Base-by-base conservation (phyloP, 352 stramenopile genomes). In the Globisporangium sylvaticum region DNA sequence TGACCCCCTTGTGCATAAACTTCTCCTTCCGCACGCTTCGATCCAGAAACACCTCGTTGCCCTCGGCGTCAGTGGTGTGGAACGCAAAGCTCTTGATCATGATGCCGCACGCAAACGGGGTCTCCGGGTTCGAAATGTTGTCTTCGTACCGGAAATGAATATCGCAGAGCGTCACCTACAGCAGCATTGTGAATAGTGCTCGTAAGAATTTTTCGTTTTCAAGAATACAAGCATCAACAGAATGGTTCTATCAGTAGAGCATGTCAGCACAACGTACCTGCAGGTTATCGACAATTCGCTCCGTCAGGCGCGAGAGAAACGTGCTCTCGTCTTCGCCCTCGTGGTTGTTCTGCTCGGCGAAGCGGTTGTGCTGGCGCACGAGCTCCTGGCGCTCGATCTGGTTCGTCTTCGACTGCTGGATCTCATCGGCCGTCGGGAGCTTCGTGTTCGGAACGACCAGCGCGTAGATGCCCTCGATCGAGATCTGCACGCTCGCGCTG, bases 121-220 rank as follows among this genome's bases (percentile, higher is more conserved):
- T 54, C 2, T 80, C 78, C 0, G 79, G 79, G 46, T 91, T 90
- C 31, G 87, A 90, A 42, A 83, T 60, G 1, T 62, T 76, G 68
- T 95, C 87, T 64, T 95, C 85, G 53, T 94, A 95, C 4, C 87
- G 73, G 20, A 95, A 66, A 61, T 95, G 87, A 39, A 95, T 68
- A 62, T 90, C 73, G 3, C 70, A 65, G 46, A 95, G 72, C 44
- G 84, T 94, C 58, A 95, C 83, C 58, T 68, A 32, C 34, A 39
- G 8, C 25, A 44, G 18, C 14, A 22, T 7, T 34, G n/a, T 20
- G 3, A 58, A 42, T 24, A 50, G 18, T 10, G 24, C 14, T 24
- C 10, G 25, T 61, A 5, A 67, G 39, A 18, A 37, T 6, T 15
- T 18, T 22, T 44, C 12, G 37, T 27, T 29, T 6, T 55, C 34